phyloP scores from a whole-genome alignment of 169 alveolate genomes.

The Plasmodium knowlesi region DNA sequence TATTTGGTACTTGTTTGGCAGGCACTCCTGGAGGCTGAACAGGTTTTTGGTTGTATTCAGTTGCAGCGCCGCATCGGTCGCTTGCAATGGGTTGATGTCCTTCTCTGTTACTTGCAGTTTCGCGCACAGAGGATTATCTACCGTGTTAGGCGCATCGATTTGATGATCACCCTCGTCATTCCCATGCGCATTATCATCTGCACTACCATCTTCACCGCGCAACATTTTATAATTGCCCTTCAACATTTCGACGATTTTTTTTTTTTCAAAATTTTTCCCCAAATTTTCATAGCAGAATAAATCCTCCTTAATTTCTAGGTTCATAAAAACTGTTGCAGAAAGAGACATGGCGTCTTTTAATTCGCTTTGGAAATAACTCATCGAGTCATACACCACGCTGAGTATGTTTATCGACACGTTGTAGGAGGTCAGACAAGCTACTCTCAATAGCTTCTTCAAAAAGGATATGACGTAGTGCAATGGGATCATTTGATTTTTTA shows the following conservation, averaged over 20 bases:
- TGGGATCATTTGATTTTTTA: conserved; percentile 74
- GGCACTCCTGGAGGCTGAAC: conserved; percentile 53
- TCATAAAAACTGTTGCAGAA: conserved; percentile 69
- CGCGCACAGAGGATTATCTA: neutral
- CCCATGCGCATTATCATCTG: neutral
- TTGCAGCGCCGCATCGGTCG: neutral
- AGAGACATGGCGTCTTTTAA: conserved; percentile 53
- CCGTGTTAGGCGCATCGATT: neutral
- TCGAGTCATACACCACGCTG: conserved; percentile 67
- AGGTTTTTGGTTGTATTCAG: conserved; percentile 7
- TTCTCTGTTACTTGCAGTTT: neutral
- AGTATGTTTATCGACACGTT: conserved; percentile 63
- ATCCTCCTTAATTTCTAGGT: conserved; percentile 59
- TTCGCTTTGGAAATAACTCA: conserved; percentile 55
- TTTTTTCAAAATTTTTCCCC: conserved; percentile 47
- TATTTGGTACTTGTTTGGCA: conserved; percentile 65
- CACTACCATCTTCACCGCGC: neutral
- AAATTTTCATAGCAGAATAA: conserved; percentile 61
- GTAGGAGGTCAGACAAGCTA: conserved; percentile 51
- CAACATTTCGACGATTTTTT: conserved; percentile 38
- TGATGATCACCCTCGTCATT: neutral
- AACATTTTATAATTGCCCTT: neutral
- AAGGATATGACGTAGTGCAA: conserved; percentile 64
- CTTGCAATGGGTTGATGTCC: neutral
- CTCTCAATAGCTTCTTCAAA: conserved; percentile 64